These are phyloP conservation scores for Cordyceps cateniannulata DNA, from an alignment of 2,329 filamentous ascomycete genomes.

Conservation along the genomic window DNA sequence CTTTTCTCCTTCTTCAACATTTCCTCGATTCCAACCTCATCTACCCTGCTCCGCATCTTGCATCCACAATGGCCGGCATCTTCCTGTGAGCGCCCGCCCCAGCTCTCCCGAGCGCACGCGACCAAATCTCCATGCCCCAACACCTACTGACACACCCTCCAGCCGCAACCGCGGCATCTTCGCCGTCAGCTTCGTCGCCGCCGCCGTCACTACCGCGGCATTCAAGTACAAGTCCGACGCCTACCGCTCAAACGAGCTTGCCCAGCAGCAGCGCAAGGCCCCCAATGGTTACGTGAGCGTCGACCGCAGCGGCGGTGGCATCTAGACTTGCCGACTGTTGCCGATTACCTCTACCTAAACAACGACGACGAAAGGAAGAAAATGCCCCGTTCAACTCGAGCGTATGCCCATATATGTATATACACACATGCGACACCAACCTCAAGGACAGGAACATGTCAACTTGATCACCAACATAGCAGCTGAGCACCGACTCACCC, in stretches of 20 bases:
- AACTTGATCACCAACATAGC: not conserved
- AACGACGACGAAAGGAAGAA: not conserved
- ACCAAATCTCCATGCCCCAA: not conserved
- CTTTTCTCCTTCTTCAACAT: not conserved
- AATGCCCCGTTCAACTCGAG: not conserved
- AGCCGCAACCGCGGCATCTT: constrained; percentile 35
- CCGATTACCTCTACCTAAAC: not conserved
- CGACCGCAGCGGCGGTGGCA: constrained; percentile 43
- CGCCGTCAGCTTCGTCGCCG: constrained; percentile 24
- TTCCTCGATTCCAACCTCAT: not conserved
- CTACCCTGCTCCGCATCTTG: not conserved
- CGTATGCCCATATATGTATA: not conserved
- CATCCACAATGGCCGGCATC: not conserved
- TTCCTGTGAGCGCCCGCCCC: not conserved
- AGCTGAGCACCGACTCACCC: not conserved
- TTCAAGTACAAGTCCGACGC: constrained; percentile 30
- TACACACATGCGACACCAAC: not conserved
- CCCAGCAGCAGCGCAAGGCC: constrained; percentile 30
- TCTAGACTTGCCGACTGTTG: constrained; percentile 20
- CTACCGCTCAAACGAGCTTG: constrained; percentile 36
- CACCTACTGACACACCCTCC: not conserved
- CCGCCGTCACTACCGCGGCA: constrained; percentile 22
- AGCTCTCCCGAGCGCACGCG: not conserved
- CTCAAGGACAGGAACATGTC: not conserved
- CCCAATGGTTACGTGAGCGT: constrained; percentile 43